Conservation (phyloP, 345 rosid species). For the Orychophragmus violaceus region DNA sequence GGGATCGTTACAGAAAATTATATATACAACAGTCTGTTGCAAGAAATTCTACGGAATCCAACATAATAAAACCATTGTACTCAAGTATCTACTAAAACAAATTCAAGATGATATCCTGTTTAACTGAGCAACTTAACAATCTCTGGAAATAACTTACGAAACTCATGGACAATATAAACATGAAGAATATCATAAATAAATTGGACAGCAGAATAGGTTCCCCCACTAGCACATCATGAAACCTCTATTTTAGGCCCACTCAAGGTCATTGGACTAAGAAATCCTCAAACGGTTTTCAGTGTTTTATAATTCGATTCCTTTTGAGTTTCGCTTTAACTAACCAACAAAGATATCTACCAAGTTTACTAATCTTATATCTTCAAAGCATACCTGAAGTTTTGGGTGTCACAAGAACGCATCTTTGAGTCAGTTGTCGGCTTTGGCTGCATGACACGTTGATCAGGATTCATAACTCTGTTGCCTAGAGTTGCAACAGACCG, state of each 20-base stretch:
- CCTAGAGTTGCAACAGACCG: constrained; percentile 81
- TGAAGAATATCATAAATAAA: neutral
- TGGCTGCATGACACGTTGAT: constrained; percentile 49
- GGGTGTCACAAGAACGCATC: constrained; percentile 64
- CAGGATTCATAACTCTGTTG: constrained; percentile 54
- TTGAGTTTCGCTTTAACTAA: neutral
- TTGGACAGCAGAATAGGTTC: neutral
- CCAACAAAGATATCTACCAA: neutral
- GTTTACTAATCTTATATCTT: neutral
- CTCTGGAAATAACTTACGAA: neutral
- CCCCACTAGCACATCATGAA: neutral
- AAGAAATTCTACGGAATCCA: neutral
- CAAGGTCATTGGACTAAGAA: neutral
- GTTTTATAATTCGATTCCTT: neutral
- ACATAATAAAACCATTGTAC: neutral
- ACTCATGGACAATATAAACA: neutral
- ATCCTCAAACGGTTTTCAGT: neutral
- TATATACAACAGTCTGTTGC: constrained; percentile 4
- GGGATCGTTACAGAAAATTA: neutral
- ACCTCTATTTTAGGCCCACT: neutral
- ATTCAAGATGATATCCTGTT: neutral
- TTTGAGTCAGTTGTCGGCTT: constrained; percentile 61
- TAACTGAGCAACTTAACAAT: neutral
- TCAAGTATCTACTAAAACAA: neutral
- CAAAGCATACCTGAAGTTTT: constrained; percentile 57